These are phyloP conservation scores for Turnera subulata DNA, from an alignment of 345 rosid species.

Conservation along the genomic window DNA sequence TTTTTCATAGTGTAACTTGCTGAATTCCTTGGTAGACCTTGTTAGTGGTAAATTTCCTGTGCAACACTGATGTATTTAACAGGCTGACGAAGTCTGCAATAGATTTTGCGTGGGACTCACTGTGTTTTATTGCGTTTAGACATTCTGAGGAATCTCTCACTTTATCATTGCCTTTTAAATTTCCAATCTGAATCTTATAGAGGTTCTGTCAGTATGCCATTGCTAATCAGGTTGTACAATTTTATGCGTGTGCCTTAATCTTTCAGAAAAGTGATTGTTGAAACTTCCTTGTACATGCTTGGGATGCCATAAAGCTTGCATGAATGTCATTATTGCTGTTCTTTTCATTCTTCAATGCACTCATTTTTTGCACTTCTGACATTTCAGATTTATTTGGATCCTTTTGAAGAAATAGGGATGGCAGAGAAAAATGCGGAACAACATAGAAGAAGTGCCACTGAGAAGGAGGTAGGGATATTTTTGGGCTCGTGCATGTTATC, in stretches of 20 bases:
- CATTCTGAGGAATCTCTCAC: background rate
- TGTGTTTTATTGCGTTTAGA: background rate
- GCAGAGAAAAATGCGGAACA: constrained; percentile 67
- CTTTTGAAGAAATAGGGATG: constrained; percentile 80
- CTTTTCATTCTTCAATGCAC: background rate
- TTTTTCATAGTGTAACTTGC: background rate
- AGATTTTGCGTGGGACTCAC: background rate
- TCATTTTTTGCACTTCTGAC: constrained; percentile 7
- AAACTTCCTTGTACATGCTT: background rate
- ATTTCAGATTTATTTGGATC: constrained; percentile 65
- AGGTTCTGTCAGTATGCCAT: background rate
- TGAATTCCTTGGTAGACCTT: background rate
- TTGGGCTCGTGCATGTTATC: constrained; percentile 4
- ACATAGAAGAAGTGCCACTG: constrained; percentile 87
- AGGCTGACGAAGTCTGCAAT: no score
- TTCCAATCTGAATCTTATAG: background rate
- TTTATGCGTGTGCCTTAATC: background rate
- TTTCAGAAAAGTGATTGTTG: background rate
- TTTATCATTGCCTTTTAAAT: background rate
- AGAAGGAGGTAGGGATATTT: constrained; percentile 59
- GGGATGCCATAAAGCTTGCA: constrained; percentile 4
- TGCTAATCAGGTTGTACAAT: background rate
- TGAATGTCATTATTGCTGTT: background rate
- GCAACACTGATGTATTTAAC: no score
- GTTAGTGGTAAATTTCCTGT: no score